These are phyloP conservation scores for Skeletonema tropicum DNA, from an alignment of 108 stramenopile genomes.

Conservation along the genomic window DNA sequence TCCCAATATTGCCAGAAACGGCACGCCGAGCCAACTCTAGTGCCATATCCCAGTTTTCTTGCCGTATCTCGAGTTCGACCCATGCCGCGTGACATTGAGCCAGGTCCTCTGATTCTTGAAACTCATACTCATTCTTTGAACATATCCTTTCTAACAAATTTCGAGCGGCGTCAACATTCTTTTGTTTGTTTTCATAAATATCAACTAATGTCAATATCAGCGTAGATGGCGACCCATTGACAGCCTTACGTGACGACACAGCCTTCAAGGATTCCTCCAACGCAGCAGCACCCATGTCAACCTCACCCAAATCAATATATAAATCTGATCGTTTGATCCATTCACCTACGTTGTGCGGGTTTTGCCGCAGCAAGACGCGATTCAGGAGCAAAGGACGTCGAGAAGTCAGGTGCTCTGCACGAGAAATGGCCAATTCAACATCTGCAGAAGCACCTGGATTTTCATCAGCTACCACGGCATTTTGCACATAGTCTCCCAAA, in stretches of 20 bases:
- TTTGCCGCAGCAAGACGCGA: slow-evolving; percentile 94
- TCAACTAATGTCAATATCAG: slow-evolving; percentile 84
- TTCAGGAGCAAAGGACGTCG: slow-evolving; percentile 93
- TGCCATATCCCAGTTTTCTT: slow-evolving; percentile 91
- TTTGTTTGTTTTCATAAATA: slow-evolving; percentile 81
- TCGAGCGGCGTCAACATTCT: slow-evolving; percentile 79
- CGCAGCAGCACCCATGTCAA: slow-evolving; percentile 62
- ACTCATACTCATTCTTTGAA: slow-evolving; percentile 60
- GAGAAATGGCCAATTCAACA: slow-evolving; percentile 91
- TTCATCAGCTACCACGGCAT: slow-evolving; percentile 24
- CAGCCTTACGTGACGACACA: slow-evolving; percentile 62
- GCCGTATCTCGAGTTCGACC: slow-evolving; percentile 95
- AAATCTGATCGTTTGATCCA: slow-evolving; percentile 94
- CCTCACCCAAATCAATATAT: slow-evolving; percentile 53
- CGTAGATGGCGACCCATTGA: slow-evolving; percentile 77
- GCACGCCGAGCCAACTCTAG: slow-evolving; percentile 73
- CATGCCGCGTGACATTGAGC: slow-evolving; percentile 90
- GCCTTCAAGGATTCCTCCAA: slow-evolving; percentile 82
- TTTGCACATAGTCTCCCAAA: slow-evolving; percentile 33
- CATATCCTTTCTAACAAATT: slow-evolving; percentile 79
- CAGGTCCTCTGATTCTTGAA: slow-evolving; percentile 90
- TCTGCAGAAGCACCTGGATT: slow-evolving; percentile 61
- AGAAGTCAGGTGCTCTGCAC: slow-evolving; percentile 93
- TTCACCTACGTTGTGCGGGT: slow-evolving; percentile 96
- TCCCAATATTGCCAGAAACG: slow-evolving; percentile 59